Evolutionary conservation across 2,329 filamentous ascomycete genomes (phyloP), one percentile per base, ranked within the genome.

Genomic region (Cladosporium sp.): DNA sequence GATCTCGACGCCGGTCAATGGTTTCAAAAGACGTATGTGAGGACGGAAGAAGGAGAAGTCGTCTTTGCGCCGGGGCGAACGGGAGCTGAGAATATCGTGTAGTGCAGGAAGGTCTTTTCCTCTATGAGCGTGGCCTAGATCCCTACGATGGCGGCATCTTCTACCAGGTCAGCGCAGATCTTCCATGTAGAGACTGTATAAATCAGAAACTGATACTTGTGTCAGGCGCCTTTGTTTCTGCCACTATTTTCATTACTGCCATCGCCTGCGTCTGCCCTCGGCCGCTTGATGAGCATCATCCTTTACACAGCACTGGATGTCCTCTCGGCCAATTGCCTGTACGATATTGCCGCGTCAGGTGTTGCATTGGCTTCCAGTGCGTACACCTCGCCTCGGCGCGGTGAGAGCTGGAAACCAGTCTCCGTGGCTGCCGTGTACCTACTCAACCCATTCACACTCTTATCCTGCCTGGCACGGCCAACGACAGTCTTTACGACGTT

Each of bases 71-170:
- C n/a, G 63, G 17, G 39, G 43, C 14, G 19, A 56, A 47, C 62
- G 68, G 63, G 61, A 67, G 67, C 69, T 71, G 67, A 70, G 65
- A 63, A 19, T 51, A 58, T 49, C 6, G 36, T 50, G 47, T 67
- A 96, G 91, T 97, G 58, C 93, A 97, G 81, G 94, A 99, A 77
- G 94, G 94, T 19, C 79, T 99, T 59, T 99, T 96, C 70, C 85
- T 99, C 20, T 97, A 97, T 74, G 92, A 90, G 64, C 90, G 95
- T 74, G 95, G 96, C 78, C 90, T 97, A 59, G 97, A 92, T 61
- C 94, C 94, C 1, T 99, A 97, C 77, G 92, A 99, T 73, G 94
- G 94, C 64, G 94, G 94, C 68, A 90, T 88, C 64, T 88, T 84
- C 70, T 85, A 88, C 72, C 86, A 88, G 76, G 83, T 85, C 70